Evolutionary conservation across 495 filamentous ascomycete genomes (phyloP).

Genomic region (Xanthoparmelia taractica): DNA sequence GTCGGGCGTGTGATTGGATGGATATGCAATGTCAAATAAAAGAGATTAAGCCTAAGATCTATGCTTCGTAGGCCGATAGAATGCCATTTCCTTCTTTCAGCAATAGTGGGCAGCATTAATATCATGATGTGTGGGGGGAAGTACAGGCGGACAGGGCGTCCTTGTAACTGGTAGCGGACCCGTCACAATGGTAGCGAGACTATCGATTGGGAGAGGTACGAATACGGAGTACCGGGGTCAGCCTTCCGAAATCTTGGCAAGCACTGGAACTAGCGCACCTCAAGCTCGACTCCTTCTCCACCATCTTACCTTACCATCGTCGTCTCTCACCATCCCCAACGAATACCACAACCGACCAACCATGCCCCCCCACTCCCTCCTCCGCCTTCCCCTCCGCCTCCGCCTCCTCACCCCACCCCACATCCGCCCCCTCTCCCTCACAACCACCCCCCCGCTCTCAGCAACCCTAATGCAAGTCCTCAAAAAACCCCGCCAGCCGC

Average conservation of each 20-base stretch:
- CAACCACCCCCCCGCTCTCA: slow-evolving; percentile 35
- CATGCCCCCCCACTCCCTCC: not conserved
- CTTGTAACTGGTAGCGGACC: too few species aligned
- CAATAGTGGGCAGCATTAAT: too few species aligned
- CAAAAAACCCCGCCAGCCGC: slow-evolving; percentile 65
- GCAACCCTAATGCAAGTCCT: slow-evolving; percentile 50
- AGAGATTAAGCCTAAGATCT: not conserved
- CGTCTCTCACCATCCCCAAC: slow-evolving; percentile 1
- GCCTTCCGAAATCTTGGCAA: not conserved
- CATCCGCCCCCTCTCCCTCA: slow-evolving; percentile 35
- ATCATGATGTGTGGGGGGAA: too few species aligned
- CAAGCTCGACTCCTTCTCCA: not conserved
- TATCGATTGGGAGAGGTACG: not conserved
- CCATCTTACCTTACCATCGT: not conserved
- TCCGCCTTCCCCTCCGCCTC: slow-evolving; percentile 24
- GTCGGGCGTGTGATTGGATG: not conserved
- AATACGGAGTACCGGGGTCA: not conserved
- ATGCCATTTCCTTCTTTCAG: too few species aligned
- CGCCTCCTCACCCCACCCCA: slow-evolving; percentile 34
- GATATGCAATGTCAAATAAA: not conserved
- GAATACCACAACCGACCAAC: not conserved
- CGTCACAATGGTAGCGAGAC: not conserved
- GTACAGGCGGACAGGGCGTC: too few species aligned
- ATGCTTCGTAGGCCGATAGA: not conserved
- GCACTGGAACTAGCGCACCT: not conserved